Evolutionary conservation across 495 filamentous ascomycete genomes (phyloP), one percentile per base, ranked within the genome.

Genomic region (Aspergillus haitiensis): DNA sequence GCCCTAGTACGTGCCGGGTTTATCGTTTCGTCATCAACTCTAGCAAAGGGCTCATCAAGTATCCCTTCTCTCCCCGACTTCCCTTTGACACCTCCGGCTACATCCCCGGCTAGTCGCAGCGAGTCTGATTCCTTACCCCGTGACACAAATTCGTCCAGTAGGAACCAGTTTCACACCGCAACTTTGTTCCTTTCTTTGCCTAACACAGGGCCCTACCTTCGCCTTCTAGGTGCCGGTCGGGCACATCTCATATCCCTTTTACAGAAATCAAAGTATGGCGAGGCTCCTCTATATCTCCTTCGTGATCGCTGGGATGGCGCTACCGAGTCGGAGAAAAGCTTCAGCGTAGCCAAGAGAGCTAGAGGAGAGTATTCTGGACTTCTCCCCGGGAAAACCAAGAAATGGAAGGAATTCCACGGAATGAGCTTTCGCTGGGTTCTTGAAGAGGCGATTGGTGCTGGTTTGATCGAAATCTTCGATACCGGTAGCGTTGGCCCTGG

Each of bases 251-350:
- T 88, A 7, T 70, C 80, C 13, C 71, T 95, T 42, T 75, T 95
- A 4, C 72, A 74, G n/a, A 88, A 86, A 74, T 83, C 86, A 0
- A 77, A 74, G 51, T 85, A 77, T 67, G 75, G 80, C 51, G 89
- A 93, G 71, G 82, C 81, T 3, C 87, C 91, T 6, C 72, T 91
- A 58, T 69, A 76, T 27, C 69, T 88, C 21, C 79, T 96, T 5
- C 81, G 80, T 15, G 90, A 94, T 67, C 84, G 85, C 5, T 96
- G 92, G 91, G 86, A 95, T 50, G 92, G 91, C 13, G 88, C 88
- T 7, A 74, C 90, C 12, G 82, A 81, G 35, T 79, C 76, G 15
- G 78, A 84, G 18, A 84, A 82, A 66, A 80, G 76, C 39, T 79
- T 78, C 33, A 79, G 81, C 40, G 60, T 76, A 51, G 86, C 84